These are phyloP conservation scores for Fraxinus xanthoxyloides DNA, from an alignment of 305 asterid genomes.

Conservation along the genomic window DNA sequence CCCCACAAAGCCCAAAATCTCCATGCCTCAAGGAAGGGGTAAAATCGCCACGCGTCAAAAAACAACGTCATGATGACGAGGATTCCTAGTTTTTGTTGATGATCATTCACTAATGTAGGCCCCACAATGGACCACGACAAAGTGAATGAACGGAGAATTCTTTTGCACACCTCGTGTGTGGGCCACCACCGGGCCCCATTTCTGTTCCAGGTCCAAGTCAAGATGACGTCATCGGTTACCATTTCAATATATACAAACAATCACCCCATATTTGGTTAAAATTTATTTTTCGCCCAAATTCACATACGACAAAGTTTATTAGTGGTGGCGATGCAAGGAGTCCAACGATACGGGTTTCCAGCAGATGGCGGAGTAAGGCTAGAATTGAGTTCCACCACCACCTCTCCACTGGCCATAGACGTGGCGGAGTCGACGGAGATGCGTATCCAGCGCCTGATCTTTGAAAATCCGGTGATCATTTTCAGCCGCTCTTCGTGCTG, in stretches of 20 bases:
- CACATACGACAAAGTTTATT: background rate
- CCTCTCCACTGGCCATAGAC: conserved; percentile 71
- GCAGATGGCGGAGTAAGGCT: conserved; percentile 66
- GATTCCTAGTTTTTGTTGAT: background rate
- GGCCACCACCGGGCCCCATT: background rate
- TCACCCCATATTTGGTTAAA: conserved; percentile 4
- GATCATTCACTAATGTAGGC: conserved; percentile 15
- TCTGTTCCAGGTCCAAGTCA: conserved; percentile 8
- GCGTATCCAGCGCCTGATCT: conserved; percentile 74
- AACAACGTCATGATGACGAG: conserved; percentile 20
- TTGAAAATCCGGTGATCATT: conserved; percentile 81
- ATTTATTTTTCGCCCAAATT: background rate
- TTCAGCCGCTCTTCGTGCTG: conserved; percentile 78
- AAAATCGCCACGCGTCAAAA: conserved; percentile 20
- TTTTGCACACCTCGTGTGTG: background rate
- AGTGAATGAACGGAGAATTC: background rate
- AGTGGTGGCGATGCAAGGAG: conserved; percentile 51
- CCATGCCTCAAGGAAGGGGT: conserved; percentile 29
- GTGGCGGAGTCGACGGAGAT: conserved; percentile 65
- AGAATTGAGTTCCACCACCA: conserved; percentile 55
- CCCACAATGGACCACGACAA: background rate
- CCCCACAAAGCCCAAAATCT: conserved; percentile 14
- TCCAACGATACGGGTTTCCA: conserved; percentile 35
- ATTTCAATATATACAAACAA: conserved; percentile 1
- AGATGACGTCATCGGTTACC: conserved; percentile 25